A percentile compares a stretch with the other conserved stretches of the same genome.
Evolutionary conservation across 331 rosid genomes (phyloP).

Genomic region (Rosa hybrid): DNA sequence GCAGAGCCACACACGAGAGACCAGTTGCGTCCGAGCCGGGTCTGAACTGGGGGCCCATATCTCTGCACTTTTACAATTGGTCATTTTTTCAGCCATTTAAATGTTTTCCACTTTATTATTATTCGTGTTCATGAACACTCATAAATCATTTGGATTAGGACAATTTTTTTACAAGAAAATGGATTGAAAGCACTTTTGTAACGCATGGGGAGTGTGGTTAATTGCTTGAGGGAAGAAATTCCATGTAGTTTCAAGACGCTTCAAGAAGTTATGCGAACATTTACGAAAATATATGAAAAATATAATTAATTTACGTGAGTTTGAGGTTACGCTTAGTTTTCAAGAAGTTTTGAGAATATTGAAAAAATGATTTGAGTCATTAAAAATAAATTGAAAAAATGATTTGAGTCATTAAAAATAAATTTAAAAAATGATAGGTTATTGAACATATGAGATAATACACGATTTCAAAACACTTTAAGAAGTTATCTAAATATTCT

Average conservation of each 20-base stretch:
- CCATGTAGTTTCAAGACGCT: neutral
- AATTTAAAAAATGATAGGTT: no score
- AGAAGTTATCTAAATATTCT: no score
- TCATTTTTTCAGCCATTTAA: neutral
- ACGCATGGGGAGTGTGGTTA: neutral
- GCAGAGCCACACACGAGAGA: constrained; percentile 2
- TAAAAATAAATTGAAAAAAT: no score
- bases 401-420: no score
- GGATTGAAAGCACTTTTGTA: neutral
- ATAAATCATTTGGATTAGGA: neutral
- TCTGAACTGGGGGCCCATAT: constrained; percentile 25
- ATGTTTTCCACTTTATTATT: neutral
- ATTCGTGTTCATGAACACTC: neutral
- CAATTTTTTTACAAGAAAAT: neutral
- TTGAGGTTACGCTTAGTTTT: no score
- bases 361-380: no score
- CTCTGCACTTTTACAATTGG: constrained; percentile 38
- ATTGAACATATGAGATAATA: no score
- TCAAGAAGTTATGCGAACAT: neutral
- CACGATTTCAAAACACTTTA: no score
- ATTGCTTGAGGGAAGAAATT: neutral
- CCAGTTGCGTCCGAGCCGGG: neutral
- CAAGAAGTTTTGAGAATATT: no score
- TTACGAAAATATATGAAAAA: no score
- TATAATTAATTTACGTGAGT: no score